A percentile compares a stretch with the other conserved stretches of the same genome.
phyloP scores from a whole-genome alignment of 768 basidiomycete genomes.

The Lactarius akahatsu region DNA sequence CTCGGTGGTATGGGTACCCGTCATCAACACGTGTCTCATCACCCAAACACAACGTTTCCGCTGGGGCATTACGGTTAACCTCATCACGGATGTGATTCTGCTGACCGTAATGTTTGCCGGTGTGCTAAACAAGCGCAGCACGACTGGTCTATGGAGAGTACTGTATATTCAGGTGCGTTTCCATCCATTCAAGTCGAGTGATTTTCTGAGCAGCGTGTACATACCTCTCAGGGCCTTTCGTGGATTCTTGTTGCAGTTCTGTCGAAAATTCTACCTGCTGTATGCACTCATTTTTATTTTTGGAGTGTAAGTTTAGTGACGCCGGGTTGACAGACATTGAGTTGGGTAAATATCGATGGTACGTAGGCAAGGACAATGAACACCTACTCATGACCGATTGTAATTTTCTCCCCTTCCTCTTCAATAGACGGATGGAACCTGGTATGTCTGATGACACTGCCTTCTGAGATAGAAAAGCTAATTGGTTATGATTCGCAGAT shows the following conservation, averaged over 20 bases:
- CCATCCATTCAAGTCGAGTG: background rate
- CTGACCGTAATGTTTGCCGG: slow-evolving; percentile 4
- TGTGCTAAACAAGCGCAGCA: slow-evolving; percentile 11
- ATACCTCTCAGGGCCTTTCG: background rate
- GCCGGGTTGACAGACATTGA: background rate
- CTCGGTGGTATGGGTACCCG: background rate
- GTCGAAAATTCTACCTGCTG: slow-evolving; percentile 4
- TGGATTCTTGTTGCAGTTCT: slow-evolving; percentile 11
- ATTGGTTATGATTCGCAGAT: background rate
- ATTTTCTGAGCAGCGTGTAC: background rate
- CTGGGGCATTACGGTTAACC: slow-evolving; percentile 8
- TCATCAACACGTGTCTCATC: background rate
- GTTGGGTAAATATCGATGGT: slow-evolving; percentile 12
- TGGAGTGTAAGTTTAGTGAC: background rate
- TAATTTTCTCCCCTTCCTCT: background rate
- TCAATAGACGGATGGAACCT: slow-evolving; percentile 16
- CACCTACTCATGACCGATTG: background rate
- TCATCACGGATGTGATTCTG: slow-evolving; percentile 1
- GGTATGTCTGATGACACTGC: background rate
- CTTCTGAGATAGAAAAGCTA: background rate
- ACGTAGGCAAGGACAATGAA: background rate
- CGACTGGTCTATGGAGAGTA: slow-evolving; percentile 17
- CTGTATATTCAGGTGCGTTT: slow-evolving; percentile 13
- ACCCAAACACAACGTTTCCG: background rate
- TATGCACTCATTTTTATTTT: background rate